Evolutionary conservation across 805 yeast species (phyloP), one percentile per base, ranked within the genome.

Genomic region (Metschnikowia shivogae): DNA sequence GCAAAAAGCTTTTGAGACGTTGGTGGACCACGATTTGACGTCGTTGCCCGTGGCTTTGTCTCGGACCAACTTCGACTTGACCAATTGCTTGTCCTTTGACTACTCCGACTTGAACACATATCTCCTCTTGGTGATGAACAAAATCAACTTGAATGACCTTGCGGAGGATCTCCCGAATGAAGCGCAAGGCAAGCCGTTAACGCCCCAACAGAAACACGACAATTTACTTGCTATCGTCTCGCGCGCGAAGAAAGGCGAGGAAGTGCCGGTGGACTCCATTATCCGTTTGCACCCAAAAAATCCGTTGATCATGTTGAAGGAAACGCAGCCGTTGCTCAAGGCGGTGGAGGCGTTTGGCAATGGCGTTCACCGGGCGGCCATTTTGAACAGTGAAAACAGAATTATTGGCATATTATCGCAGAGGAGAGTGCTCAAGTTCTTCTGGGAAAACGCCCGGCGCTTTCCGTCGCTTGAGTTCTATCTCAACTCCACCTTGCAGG

Each of bases 281-380:
- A 82, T 89, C 40, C 82, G 81, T 56, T 68, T 93, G 49, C 84
- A 92, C 19, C 89, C 89, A 28, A 90, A 90, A 61, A 92, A 89
- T 58, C 96, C 96, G 3, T 89, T 90, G 59, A 76, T 86, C 49
- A 86, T 87, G 59, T 70, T 93, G 46, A 77, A 81, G 36, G 89
- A 87, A 56, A 54, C 66, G 19, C 89, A 84, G 45, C 78, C 82
- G 17, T 69, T 92, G 42, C 74, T 83, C 34, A 76, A 80, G 5
- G 97, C 88, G 2, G 86, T 87, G 56, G 95, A 89, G 63, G 81
- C 86, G 10, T 72, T 92, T 49, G 98, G 97, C n/a, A 80, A 86
- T 33, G 99, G 99, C 17, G 96, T 90, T 3, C 99, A 93, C 67
- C 76, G 99, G 60, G 80, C 92, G 17, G 96, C 97, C 9, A 86